phyloP scores from a whole-genome alignment of 2,329 filamentous ascomycete genomes.

The Bipolaris gigantea region DNA sequence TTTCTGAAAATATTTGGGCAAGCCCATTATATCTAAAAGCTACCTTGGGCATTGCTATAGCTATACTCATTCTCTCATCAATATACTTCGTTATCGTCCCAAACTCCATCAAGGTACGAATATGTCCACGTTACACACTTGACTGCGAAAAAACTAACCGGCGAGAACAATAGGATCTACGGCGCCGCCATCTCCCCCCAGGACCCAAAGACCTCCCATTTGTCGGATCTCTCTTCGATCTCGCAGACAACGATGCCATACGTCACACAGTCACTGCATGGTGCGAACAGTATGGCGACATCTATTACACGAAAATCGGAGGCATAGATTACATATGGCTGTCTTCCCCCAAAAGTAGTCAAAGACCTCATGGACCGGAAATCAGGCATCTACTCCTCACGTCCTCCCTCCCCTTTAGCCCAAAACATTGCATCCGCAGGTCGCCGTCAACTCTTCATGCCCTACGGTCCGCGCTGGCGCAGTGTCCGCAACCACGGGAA shows the following conservation, averaged over 20 bases:
- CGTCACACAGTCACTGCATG: constrained; percentile 39
- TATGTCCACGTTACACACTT: constrained; percentile 3
- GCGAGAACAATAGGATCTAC: constrained; percentile 25
- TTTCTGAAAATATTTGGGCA: neutral
- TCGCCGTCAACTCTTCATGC: constrained; percentile 51
- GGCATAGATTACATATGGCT: constrained; percentile 48
- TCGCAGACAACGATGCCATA: constrained; percentile 40
- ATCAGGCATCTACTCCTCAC: constrained; percentile 56
- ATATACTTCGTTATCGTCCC: constrained; percentile 36
- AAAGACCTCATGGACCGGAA: constrained; percentile 60
- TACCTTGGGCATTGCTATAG: constrained; percentile 15
- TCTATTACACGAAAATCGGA: constrained; percentile 48
- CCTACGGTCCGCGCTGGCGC: constrained; percentile 46
- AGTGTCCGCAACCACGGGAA: constrained; percentile 40
- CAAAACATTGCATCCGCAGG: constrained; percentile 52
- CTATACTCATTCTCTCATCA: constrained; percentile 25
- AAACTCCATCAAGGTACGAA: constrained; percentile 32
- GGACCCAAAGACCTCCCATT: constrained; percentile 41
- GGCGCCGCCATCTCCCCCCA: constrained; percentile 8
- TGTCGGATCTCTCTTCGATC: constrained; percentile 45
- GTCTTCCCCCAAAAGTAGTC: constrained; percentile 53
- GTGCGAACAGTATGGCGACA: constrained; percentile 43
- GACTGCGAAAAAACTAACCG: neutral
- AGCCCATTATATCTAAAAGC: constrained; percentile 18
- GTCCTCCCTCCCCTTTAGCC: constrained; percentile 41